Conservation (phyloP, 108 stramenopile species). For the Mediolabrus comicus region DNA sequence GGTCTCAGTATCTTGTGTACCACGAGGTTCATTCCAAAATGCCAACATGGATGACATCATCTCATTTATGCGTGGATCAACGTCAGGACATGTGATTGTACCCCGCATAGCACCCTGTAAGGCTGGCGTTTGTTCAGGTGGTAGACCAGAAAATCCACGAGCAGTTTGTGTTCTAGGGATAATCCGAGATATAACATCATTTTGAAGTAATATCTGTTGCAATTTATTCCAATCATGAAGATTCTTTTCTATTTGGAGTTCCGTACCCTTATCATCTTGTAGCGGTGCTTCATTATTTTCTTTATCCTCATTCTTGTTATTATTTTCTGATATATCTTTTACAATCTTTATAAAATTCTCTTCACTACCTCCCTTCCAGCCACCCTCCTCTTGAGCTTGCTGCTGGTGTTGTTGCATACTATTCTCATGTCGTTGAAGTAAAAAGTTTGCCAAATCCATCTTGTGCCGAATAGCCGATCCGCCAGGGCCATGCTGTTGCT, state of each 20-base stretch:
- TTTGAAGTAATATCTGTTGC: conserved; percentile 12
- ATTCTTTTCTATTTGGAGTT: not conserved
- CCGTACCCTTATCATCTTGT: not conserved
- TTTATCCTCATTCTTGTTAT: conserved; percentile 1
- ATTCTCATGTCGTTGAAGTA: conserved; percentile 20
- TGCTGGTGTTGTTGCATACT: not conserved
- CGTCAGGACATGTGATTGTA: conserved; percentile 20
- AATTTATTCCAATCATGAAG: conserved; percentile 23
- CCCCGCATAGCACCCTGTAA: conserved; percentile 55
- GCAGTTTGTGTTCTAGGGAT: conserved; percentile 35
- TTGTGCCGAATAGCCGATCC: conserved; percentile 28
- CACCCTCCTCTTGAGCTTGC: conserved; percentile 22
- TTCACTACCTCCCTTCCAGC: conserved; percentile 35
- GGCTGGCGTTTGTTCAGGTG: conserved; percentile 61
- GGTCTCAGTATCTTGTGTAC: conserved; percentile 56
- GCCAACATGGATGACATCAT: conserved; percentile 46
- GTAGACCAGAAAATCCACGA: conserved; percentile 66
- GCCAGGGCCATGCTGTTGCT: conserved; percentile 13
- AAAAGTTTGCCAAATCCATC: conserved; percentile 39
- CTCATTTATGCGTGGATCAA: conserved; percentile 21
- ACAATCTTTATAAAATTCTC: conserved; percentile 30
- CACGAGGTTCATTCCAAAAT: conserved; percentile 80
- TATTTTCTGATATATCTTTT: not conserved
- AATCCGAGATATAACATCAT: conserved; percentile 12
- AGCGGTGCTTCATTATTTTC: not conserved